phyloP scores from a whole-genome alignment of 2,329 filamentous ascomycete species.

The Coleophoma crateriformis region DNA sequence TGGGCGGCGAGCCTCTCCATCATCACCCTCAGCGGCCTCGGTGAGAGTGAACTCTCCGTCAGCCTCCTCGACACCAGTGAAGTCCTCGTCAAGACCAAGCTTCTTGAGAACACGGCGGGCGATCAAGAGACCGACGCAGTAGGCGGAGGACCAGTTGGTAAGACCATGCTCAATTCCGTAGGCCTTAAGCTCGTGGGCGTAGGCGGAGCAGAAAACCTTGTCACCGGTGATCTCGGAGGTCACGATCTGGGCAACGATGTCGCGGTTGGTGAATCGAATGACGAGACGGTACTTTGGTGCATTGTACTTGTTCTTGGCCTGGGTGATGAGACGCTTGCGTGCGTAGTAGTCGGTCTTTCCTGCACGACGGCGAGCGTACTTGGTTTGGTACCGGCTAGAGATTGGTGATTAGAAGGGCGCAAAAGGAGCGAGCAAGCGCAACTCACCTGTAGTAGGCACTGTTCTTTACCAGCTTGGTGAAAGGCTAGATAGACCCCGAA shows the following conservation, averaged over 20 bases:
- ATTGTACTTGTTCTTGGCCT: conserved; percentile 99
- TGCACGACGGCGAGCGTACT: conserved; percentile 94
- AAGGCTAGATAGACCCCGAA: conserved; percentile 69
- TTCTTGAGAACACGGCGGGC: conserved; percentile 96
- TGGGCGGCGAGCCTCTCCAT: conserved; percentile 76
- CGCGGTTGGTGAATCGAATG: conserved; percentile 98
- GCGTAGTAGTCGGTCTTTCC: conserved; percentile 99
- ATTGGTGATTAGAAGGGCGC: conserved; percentile 12
- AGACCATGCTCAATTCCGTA: conserved; percentile 98
- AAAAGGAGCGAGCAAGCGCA: conserved; percentile 5
- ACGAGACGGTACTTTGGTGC: conserved; percentile 99
- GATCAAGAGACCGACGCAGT: conserved; percentile 92
- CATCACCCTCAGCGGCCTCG: conserved; percentile 82
- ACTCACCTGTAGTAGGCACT: conserved; percentile 96
- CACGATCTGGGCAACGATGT: conserved; percentile 98
- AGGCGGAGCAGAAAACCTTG: conserved; percentile 91
- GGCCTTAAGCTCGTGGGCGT: conserved; percentile 94
- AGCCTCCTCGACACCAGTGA: conserved; percentile 93
- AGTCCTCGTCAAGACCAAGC: conserved; percentile 89
- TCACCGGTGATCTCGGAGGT: conserved; percentile 94
- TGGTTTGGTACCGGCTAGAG: conserved; percentile 93
- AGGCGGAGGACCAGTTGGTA: conserved; percentile 99
- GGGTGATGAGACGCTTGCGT: conserved; percentile 98
- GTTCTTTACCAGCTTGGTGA: conserved; percentile 96
- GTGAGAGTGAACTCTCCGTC: conserved; percentile 95